These are phyloP conservation scores for Aspergillus hiratsukae DNA, from an alignment of 2,329 filamentous ascomycete species.

Conservation along the genomic window DNA sequence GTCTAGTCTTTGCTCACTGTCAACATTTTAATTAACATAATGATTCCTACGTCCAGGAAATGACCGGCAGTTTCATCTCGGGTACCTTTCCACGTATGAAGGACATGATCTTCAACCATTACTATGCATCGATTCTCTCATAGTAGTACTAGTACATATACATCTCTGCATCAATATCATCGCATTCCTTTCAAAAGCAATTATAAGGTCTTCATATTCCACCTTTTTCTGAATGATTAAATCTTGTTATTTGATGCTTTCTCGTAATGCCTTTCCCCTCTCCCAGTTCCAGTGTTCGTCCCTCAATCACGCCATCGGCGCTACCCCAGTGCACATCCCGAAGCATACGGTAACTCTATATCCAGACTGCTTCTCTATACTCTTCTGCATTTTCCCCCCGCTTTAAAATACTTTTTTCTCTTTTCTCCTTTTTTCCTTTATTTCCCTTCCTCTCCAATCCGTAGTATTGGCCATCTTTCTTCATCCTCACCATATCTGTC, in stretches of 20 bases:
- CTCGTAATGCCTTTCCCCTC: background rate
- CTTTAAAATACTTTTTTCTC: background rate
- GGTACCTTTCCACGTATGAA: background rate
- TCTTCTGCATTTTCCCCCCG: constrained; percentile 1
- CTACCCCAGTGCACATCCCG: background rate
- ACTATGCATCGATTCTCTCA: too few relatives aligned
- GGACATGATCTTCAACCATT: too few relatives aligned
- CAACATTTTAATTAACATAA: too few relatives aligned
- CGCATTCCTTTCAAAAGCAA: background rate
- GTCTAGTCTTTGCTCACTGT: too few relatives aligned
- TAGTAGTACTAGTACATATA: too few relatives aligned
- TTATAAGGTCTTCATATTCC: background rate
- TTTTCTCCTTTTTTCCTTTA: background rate
- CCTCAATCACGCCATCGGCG: constrained; percentile 14
- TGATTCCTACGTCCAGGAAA: too few relatives aligned
- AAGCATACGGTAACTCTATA: background rate
- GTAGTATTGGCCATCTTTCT: background rate
- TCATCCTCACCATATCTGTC: background rate
- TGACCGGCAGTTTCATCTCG: background rate
- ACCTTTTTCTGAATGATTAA: background rate
- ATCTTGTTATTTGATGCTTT: background rate
- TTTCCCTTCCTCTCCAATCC: background rate
- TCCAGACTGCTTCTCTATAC: background rate
- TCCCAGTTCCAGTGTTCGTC: background rate
- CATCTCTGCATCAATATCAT: background rate